Base-by-base conservation (phyloP, 1,284 basidiomycete species). In the Bondarzewia mesenterica region DNA sequence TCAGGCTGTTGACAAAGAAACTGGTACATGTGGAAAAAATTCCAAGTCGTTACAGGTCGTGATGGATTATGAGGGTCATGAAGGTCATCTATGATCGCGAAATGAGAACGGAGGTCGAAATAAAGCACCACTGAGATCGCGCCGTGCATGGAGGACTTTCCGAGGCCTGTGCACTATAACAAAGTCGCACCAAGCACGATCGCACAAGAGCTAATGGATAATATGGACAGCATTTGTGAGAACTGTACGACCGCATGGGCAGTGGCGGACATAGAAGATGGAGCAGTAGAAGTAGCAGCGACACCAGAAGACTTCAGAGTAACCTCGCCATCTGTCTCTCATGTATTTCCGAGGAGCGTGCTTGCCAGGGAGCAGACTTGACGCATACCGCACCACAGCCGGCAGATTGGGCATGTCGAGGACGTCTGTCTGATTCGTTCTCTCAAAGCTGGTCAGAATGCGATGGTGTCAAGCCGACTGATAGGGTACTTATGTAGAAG, bases 341-440 rank as follows among this genome's bases (percentile, higher is more conserved):
- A 72, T 4, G 72, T 78, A 48, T 74, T 72, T 14, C 78, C 78
- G 1, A 81, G 58, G 2, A 82, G 59, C 2, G 74, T 66, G 56
- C 74, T 77, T 50, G 68, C 65, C 10, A 82, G 41, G 0, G 69
- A 73, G 55, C 80, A 85, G 27, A 80, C 67, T 36, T 68, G 63
- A 39, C 72, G 69, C 59, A 82, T 72, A 18, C 74, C 77, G 15
- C 61, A 82, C 60, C 35, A 81, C 64, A 6, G 61, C 58, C 1
- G 75, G 73, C 3, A 79, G 65, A 51, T 77, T 60, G 7, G 67
- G 59, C 5, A 69, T 67, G 39, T 57, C 63, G n/a, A 82, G 63
- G 37, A 77, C 68, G 32, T 69, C 62, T 2, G 75, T 70, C 58
- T 83, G 81, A 50, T 77, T 77, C 0, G 80, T 84, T 54, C 70